Percentiles rank a stretch among this genome's conserved stretches.
These are phyloP conservation scores for Raphidocelis subcapitata DNA, from an alignment of 139 green algal species.

Conservation along the genomic window DNA sequence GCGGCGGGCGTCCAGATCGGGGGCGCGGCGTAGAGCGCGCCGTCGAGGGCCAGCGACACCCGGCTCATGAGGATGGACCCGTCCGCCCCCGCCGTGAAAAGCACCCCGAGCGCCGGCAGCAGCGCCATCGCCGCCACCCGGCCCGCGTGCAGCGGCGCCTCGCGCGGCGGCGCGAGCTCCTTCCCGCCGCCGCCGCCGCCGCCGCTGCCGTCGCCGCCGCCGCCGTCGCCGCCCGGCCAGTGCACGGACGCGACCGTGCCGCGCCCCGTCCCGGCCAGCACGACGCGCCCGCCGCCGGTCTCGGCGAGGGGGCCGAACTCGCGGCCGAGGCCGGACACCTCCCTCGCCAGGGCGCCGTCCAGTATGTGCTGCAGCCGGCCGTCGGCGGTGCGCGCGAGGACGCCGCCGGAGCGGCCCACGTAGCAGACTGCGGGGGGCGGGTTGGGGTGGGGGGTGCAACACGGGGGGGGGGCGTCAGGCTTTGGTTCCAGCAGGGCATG, in stretches of 20 bases:
- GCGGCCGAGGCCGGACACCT: slow-evolving; percentile 15
- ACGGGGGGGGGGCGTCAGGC: neutral
- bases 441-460: neutral
- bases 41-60: slow-evolving; percentile 12
- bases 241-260: slow-evolving; percentile 11
- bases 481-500: neutral
- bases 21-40: slow-evolving; percentile 2
- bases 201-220: too few relatives aligned
- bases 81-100: slow-evolving; percentile 28
- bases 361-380: slow-evolving; percentile 16
- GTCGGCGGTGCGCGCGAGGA: slow-evolving; percentile 16
- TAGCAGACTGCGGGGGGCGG: slow-evolving; percentile 7
- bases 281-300: slow-evolving; percentile 6
- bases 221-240: neutral
- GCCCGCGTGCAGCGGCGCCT: slow-evolving; percentile 9
- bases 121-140: slow-evolving; percentile 16
- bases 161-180: neutral
- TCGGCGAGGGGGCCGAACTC: slow-evolving; percentile 15
- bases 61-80: slow-evolving; percentile 21
- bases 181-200: neutral
- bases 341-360: too few relatives aligned
- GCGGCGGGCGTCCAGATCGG: neutral
- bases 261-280: slow-evolving; percentile 10
- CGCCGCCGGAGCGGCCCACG: neutral
- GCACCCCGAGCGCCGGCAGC: slow-evolving; percentile 10